Evolutionary conservation across 352 stramenopile genomes (phyloP).

Genomic region (Globisporangium ultimum): DNA sequence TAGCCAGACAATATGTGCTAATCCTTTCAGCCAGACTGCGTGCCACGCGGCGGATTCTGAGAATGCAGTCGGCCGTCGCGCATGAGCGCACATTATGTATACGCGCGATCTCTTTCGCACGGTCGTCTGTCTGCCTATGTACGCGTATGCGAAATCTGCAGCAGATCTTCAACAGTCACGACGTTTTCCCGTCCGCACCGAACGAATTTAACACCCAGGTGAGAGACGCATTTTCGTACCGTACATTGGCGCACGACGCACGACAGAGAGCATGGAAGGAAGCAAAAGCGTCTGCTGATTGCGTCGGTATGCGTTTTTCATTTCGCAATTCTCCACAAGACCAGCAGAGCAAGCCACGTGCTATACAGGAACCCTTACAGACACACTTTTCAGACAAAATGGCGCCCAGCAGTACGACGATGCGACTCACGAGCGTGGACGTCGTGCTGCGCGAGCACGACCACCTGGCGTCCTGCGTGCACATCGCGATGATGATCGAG

Average conservation of each 20-base stretch:
- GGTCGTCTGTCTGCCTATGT: too few species aligned
- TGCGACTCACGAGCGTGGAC: constrained; percentile 30
- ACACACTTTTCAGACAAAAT: neutral
- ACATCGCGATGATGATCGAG: constrained; percentile 42
- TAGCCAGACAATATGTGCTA: too few species aligned
- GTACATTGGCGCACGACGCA: constrained; percentile 1
- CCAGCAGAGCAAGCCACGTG: too few species aligned
- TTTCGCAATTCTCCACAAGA: neutral
- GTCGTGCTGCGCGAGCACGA: constrained; percentile 46
- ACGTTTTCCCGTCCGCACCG: constrained; percentile 2
- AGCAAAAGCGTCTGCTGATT: neutral
- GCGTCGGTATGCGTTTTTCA: neutral
- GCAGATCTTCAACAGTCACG: neutral
- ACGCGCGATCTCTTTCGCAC: too few species aligned
- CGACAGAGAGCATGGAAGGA: neutral
- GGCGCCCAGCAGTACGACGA: neutral
- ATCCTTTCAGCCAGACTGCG: too few species aligned
- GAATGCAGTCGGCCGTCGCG: too few species aligned
- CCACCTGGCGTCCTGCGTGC: constrained; percentile 37
- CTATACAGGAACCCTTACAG: neutral
- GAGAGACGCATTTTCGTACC: neutral
- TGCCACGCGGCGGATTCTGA: too few species aligned
- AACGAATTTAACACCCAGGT: neutral
- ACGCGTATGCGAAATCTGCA: too few species aligned
- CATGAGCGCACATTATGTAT: too few species aligned